Evolutionary conservation across 192 early-diverging fungal species (phyloP).

Genomic region (Podila verticillata): DNA sequence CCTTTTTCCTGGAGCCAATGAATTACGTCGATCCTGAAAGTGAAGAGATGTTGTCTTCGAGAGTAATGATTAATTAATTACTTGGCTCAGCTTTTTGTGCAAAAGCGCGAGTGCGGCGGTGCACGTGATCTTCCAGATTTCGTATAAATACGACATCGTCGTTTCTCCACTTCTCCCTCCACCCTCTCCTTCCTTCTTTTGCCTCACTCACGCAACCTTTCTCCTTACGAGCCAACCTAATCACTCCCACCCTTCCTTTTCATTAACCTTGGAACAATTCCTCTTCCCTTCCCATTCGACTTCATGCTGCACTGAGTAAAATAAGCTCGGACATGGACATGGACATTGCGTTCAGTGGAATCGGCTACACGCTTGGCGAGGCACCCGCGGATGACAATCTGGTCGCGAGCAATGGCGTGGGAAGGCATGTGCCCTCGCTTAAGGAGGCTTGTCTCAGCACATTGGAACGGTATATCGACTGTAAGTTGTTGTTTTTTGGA

Average conservation of each 20-base stretch:
- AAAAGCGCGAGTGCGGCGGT: no score
- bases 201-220: neutral
- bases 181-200: neutral
- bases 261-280: neutral
- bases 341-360: slow-evolving; percentile 37
- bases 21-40: no score
- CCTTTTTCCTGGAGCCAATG: no score
- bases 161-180: neutral
- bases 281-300: neutral
- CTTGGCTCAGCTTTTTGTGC: no score
- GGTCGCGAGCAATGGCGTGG: neutral
- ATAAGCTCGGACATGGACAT: neutral
- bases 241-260: neutral
- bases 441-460: slow-evolving; percentile 34
- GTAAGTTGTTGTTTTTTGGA: slow-evolving; percentile 9
- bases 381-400: neutral
- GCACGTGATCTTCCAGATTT: no score
- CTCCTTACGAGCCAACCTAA: neutral
- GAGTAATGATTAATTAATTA: no score
- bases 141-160: no score
- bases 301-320: neutral
- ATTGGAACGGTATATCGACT: slow-evolving; percentile 39
- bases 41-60: no score
- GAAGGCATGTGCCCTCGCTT: slow-evolving; percentile 23
- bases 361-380: slow-evolving; percentile 26